These are phyloP conservation scores for Geotrichum macrosporum DNA, from an alignment of 1,139 yeast genomes.

Conservation along the genomic window DNA sequence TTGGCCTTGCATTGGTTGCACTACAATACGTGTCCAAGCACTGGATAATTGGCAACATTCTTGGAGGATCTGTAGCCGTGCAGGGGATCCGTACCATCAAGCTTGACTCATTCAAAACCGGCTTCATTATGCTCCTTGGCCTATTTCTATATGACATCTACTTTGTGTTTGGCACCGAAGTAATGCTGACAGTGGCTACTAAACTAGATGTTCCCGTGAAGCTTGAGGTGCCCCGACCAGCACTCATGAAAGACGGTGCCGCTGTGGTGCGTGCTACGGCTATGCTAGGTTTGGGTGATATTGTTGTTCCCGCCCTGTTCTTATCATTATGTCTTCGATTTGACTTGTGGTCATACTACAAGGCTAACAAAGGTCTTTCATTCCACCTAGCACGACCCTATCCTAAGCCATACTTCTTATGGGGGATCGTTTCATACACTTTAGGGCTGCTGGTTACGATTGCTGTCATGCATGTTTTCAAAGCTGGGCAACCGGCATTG, in stretches of 20 bases:
- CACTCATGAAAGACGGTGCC: not conserved
- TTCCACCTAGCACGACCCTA: constrained; percentile 44
- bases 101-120: constrained; percentile 44
- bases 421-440: constrained; percentile 45
- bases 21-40: constrained; percentile 32
- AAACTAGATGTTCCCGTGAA: constrained; percentile 53
- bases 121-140: constrained; percentile 44
- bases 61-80: constrained; percentile 23
- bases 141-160: constrained; percentile 60
- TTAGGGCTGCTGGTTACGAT: constrained; percentile 47
- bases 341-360: constrained; percentile 45
- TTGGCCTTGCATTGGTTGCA: constrained; percentile 15
- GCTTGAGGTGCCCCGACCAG: constrained; percentile 45
- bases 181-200: constrained; percentile 62
- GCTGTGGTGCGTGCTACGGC: constrained; percentile 24
- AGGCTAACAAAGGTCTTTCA: constrained; percentile 24
- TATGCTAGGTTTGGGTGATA: constrained; percentile 56
- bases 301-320: constrained; percentile 54
- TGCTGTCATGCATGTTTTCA: constrained; percentile 39
- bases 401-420: constrained; percentile 46
- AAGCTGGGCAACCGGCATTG: constrained; percentile 63
- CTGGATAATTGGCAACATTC: constrained; percentile 37
- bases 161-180: constrained; percentile 60
- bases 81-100: constrained; percentile 30
- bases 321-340: constrained; percentile 49